Percentiles rank a stretch among this genome's conserved stretches.
Evolutionary conservation across 768 basidiomycete genomes (phyloP).

Genomic region (Mycena rosella): DNA sequence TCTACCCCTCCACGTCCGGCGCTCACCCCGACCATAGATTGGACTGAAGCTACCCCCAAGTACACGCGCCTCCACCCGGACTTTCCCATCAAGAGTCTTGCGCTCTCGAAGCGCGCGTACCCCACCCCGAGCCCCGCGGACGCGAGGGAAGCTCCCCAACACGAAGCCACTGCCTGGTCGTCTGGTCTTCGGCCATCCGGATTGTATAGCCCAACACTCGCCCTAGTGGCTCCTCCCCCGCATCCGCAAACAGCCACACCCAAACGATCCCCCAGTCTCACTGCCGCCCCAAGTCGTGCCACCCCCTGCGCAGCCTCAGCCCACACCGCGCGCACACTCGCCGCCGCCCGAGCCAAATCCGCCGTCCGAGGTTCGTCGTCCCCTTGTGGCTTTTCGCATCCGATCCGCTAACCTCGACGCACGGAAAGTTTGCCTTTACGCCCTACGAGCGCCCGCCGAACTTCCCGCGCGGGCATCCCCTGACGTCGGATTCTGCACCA

Average conservation of each 20-base stretch:
- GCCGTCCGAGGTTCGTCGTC: neutral
- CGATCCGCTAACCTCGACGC: neutral
- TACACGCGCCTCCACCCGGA: neutral
- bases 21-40: constrained; percentile 7
- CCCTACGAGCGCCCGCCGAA: constrained; percentile 21
- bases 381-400: too few relatives aligned
- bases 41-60: neutral
- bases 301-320: too few relatives aligned
- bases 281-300: neutral
- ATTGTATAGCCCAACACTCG: neutral
- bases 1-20: too few relatives aligned
- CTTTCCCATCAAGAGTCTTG: constrained; percentile 11
- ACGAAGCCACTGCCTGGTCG: constrained; percentile 11
- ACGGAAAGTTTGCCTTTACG: constrained; percentile 18
- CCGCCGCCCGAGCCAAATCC: neutral
- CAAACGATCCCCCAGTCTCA: neutral
- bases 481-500: neutral
- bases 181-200: constrained; percentile 15
- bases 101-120: neutral
- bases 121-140: constrained; percentile 16
- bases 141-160: neutral
- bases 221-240: neutral
- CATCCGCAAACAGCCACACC: neutral
- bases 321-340: neutral
- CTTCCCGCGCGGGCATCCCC: neutral